These are phyloP conservation scores for Ceratobasidium theobromae DNA, from an alignment of 1,284 basidiomycete species.

Conservation along the genomic window DNA sequence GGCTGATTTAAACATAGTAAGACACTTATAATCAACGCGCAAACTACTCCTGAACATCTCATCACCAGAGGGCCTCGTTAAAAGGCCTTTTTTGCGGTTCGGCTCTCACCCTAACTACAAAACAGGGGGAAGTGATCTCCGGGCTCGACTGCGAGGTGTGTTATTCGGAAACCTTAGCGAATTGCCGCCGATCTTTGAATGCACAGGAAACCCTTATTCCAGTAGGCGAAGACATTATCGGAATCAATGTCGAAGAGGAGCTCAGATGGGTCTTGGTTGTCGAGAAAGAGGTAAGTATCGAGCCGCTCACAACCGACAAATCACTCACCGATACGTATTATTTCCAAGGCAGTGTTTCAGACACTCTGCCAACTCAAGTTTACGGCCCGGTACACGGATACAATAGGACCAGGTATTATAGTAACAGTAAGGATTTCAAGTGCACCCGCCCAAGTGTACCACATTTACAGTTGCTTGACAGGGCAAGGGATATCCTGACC, in stretches of 20 bases:
- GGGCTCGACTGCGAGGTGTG: slow-evolving; percentile 60
- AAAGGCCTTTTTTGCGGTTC: slow-evolving; percentile 82
- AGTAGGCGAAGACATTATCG: slow-evolving; percentile 64
- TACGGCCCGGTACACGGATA: slow-evolving; percentile 46
- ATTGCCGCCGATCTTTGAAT: slow-evolving; percentile 1
- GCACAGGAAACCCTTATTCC: slow-evolving; percentile 74
- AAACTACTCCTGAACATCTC: slow-evolving; percentile 32
- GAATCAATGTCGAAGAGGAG: slow-evolving; percentile 54
- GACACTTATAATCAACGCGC: slow-evolving; percentile 36
- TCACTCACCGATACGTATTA: background rate
- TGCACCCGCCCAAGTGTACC: background rate
- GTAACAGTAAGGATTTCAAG: slow-evolving; percentile 58
- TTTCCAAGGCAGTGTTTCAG: slow-evolving; percentile 79
- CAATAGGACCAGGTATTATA: slow-evolving; percentile 64
- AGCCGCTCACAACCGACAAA: background rate
- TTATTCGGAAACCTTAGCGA: background rate
- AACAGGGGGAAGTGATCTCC: slow-evolving; percentile 55
- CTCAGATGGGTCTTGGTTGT: slow-evolving; percentile 80
- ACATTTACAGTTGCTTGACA: slow-evolving; percentile 41
- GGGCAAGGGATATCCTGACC: slow-evolving; percentile 94
- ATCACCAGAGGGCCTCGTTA: slow-evolving; percentile 71
- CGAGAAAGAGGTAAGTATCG: slow-evolving; percentile 78
- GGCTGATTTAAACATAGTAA: slow-evolving; percentile 76
- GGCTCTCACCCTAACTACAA: slow-evolving; percentile 58
- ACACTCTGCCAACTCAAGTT: slow-evolving; percentile 66